Percentiles rank a stretch among this genome's conserved stretches.
phyloP scores from a whole-genome alignment of 345 rosid genomes.

The Salix dunnii region DNA sequence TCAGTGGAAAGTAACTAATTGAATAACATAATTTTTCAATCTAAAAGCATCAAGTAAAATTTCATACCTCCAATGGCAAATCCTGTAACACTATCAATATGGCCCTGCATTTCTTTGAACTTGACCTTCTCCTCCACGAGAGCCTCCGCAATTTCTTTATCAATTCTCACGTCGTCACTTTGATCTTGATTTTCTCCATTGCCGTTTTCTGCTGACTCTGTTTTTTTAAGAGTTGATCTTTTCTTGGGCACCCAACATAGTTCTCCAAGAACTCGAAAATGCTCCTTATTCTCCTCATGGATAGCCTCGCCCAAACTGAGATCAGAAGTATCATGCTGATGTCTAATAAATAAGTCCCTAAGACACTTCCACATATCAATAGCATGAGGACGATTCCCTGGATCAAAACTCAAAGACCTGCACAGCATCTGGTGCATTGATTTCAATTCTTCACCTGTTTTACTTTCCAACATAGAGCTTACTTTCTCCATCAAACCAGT shows the following conservation, averaged over 20 bases:
- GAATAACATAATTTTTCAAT: constrained; percentile 3
- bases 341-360: constrained; percentile 49
- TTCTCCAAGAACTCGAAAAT: constrained; percentile 56
- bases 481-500: constrained; percentile 41
- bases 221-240: constrained; percentile 22
- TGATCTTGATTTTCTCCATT: constrained; percentile 24
- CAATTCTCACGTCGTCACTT: constrained; percentile 22
- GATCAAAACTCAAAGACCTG: constrained; percentile 58
- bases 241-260: constrained; percentile 30
- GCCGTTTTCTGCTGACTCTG: constrained; percentile 23
- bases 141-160: constrained; percentile 40
- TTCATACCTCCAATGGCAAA: constrained; percentile 75
- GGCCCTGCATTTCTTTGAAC: constrained; percentile 59
- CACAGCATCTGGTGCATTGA: constrained; percentile 41
- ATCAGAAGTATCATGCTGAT: constrained; percentile 27
- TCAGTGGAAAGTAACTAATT: background rate
- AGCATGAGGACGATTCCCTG: constrained; percentile 48
- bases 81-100: constrained; percentile 72
- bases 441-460: constrained; percentile 33
- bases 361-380: constrained; percentile 60
- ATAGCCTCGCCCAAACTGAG: constrained; percentile 20
- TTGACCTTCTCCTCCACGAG: constrained; percentile 47
- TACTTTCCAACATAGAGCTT: constrained; percentile 29
- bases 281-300: constrained; percentile 27
- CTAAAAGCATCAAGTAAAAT: constrained; percentile 6